A percentile compares a stretch with the other conserved stretches of the same genome.
These are phyloP conservation scores for Paecilomyces dactylethromorphus DNA, from an alignment of 2,329 filamentous ascomycete genomes.

Conservation along the genomic window DNA sequence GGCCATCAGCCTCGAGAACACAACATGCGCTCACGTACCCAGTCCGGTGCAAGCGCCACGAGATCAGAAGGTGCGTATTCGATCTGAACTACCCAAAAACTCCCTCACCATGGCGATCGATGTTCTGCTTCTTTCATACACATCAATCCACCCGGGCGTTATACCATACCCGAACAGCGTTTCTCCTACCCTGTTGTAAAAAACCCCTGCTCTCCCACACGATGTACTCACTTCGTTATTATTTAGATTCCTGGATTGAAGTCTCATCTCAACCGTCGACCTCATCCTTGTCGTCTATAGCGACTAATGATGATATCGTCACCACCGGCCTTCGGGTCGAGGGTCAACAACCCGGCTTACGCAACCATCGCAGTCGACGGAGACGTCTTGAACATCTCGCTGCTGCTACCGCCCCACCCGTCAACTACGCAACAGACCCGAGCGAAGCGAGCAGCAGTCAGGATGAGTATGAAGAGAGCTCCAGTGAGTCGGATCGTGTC, in stretches of 20 bases:
- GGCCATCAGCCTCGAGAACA: conserved; percentile 23
- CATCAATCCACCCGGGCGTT: conserved; percentile 13
- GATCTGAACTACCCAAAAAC: neutral
- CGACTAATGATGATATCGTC: conserved; percentile 73
- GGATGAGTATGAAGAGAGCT: conserved; percentile 90
- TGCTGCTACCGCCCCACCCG: conserved; percentile 32
- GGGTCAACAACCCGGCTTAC: conserved; percentile 44
- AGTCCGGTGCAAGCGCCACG: conserved; percentile 27
- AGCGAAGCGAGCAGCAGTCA: conserved; percentile 64
- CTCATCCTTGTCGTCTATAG: conserved; percentile 76
- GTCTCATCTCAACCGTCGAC: conserved; percentile 88
- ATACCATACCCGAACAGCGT: conserved; percentile 5
- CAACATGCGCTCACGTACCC: conserved; percentile 24
- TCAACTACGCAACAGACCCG: conserved; percentile 36
- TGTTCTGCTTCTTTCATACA: neutral
- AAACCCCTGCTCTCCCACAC: conserved; percentile 3
- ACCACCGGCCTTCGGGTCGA: conserved; percentile 79
- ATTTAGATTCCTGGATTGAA: conserved; percentile 90
- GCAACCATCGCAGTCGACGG: conserved; percentile 54
- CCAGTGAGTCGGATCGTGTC: conserved; percentile 75
- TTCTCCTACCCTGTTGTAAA: neutral
- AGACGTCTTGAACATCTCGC: conserved; percentile 29
- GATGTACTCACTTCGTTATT: conserved; percentile 41
- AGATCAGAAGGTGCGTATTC: conserved; percentile 38
- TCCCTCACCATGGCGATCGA: neutral